These are phyloP conservation scores for Aspergillus pseudoglaucus DNA, from an alignment of 2,329 filamentous ascomycete genomes.

Conservation along the genomic window DNA sequence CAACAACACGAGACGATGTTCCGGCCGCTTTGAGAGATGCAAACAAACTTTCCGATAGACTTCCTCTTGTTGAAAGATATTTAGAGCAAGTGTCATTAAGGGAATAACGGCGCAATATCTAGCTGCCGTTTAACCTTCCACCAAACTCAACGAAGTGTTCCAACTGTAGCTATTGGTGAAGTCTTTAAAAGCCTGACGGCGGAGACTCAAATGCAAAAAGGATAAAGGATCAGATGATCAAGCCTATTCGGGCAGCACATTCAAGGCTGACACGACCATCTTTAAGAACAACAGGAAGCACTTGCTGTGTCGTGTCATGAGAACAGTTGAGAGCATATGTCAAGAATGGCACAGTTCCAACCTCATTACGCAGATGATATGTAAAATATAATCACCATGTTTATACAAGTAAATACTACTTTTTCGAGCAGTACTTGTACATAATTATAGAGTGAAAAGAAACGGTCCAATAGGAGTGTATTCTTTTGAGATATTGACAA, in stretches of 20 bases:
- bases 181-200: too few species aligned
- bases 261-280: too few species aligned
- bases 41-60: slow-evolving; percentile 62
- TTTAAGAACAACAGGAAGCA: too few species aligned
- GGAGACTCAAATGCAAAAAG: too few species aligned
- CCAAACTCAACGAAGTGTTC: not conserved
- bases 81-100: slow-evolving; percentile 50
- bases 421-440: not conserved
- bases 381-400: not conserved
- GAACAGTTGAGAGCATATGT: not conserved
- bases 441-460: too few species aligned
- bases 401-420: not conserved
- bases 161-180: not conserved
- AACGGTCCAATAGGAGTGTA: too few species aligned
- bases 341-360: not conserved
- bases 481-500: slow-evolving; percentile 14
- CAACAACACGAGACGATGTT: slow-evolving; percentile 62
- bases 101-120: slow-evolving; percentile 6
- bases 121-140: not conserved
- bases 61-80: slow-evolving; percentile 64
- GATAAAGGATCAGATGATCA: too few species aligned
- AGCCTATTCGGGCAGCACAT: too few species aligned
- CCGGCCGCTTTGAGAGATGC: slow-evolving; percentile 72
- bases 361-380: not conserved
- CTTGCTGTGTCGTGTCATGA: not conserved